Percentiles rank a stretch among this genome's conserved stretches.
Evolutionary conservation across 805 yeast species (phyloP).

Genomic region (Suhomyces sp.): DNA sequence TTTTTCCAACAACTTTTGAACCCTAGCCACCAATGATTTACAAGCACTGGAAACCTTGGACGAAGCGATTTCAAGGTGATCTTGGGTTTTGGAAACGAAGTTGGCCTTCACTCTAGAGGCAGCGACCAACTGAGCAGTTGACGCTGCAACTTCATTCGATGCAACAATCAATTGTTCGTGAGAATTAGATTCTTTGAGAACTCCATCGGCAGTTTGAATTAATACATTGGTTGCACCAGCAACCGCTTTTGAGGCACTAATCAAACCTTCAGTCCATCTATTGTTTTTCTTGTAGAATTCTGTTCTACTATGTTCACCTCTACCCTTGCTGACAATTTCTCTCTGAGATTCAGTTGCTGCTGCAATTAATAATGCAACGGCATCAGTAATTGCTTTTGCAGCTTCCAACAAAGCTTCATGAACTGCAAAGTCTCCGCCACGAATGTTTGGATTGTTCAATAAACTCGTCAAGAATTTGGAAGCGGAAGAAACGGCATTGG

Average conservation of each 20-base stretch:
- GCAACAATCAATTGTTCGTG: conserved; percentile 87
- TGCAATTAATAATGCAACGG: conserved; percentile 66
- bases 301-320: conserved; percentile 62
- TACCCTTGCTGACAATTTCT: conserved; percentile 74
- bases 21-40: conserved; percentile 65
- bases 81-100: conserved; percentile 74
- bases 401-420: conserved; percentile 76
- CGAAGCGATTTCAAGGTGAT: conserved; percentile 65
- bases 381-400: conserved; percentile 77
- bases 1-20: conserved; percentile 55
- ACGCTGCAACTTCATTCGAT: conserved; percentile 87
- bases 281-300: conserved; percentile 84
- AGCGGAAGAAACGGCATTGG: conserved; percentile 66
- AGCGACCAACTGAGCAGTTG: conserved; percentile 89
- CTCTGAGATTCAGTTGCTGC: conserved; percentile 80
- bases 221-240: conserved; percentile 80
- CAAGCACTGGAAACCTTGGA: conserved; percentile 75
- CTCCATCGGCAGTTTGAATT: conserved; percentile 85
- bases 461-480: conserved; percentile 56
- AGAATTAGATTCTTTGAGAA: conserved; percentile 57
- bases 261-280: conserved; percentile 91
- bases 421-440: conserved; percentile 61
- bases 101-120: conserved; percentile 86
- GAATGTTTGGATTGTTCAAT: conserved; percentile 50
- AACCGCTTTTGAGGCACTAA: conserved; percentile 85